Conservation (phyloP, 2,329 filamentous ascomycete species). For the Trichoderma sp. region DNA sequence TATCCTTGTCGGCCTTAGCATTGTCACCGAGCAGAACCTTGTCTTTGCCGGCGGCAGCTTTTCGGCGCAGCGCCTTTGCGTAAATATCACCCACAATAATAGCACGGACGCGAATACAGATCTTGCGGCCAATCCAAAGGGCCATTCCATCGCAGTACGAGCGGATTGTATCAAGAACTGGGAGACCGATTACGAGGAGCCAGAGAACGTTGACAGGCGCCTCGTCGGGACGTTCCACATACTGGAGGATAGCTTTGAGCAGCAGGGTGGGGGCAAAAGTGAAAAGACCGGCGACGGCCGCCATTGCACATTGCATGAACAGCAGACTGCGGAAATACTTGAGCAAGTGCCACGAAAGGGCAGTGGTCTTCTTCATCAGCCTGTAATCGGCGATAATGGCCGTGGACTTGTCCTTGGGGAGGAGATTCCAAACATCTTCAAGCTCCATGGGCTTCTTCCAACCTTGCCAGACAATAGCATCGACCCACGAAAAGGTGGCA, state of each 20-base stretch:
- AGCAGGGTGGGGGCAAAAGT: conserved; percentile 91
- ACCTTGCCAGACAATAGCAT: conserved; percentile 83
- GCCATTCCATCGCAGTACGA: conserved; percentile 84
- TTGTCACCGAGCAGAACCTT: conserved; percentile 65
- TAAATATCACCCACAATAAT: conserved; percentile 98
- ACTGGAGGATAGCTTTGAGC: conserved; percentile 87
- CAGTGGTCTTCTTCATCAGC: conserved; percentile 77
- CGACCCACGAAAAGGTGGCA: conserved; percentile 87
- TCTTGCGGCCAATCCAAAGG: conserved; percentile 89
- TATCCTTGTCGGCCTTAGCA: conserved; percentile 34
- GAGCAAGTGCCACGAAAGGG: conserved; percentile 76
- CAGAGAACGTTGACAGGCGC: conserved; percentile 86
- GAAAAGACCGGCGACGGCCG: conserved; percentile 75
- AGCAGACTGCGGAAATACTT: conserved; percentile 80
- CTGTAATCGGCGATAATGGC: conserved; percentile 79
- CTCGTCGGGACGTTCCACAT: conserved; percentile 78
- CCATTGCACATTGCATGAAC: conserved; percentile 77
- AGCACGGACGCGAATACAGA: conserved; percentile 88
- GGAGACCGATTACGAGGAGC: conserved; percentile 91
- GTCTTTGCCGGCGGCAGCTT: conserved; percentile 78
- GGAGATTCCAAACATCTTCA: conserved; percentile 86
- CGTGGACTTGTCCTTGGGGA: conserved; percentile 84
- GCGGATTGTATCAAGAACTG: conserved; percentile 77
- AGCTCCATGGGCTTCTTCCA: conserved; percentile 84
- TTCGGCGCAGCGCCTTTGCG: conserved; percentile 88